Evolutionary conservation across 2,329 filamentous ascomycete genomes (phyloP).

Genomic region (Apiospora kogelbergensis): DNA sequence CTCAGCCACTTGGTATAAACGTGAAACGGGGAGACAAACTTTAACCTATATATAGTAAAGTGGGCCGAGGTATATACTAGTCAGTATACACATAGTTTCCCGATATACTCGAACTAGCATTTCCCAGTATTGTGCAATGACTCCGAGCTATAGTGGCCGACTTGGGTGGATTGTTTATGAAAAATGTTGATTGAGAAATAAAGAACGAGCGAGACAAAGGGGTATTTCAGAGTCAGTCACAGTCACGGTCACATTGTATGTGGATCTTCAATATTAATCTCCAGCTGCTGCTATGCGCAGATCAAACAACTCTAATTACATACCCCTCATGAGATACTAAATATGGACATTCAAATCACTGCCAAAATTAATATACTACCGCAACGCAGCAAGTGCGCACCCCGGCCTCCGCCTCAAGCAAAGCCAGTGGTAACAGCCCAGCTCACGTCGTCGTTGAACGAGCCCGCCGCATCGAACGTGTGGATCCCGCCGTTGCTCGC

Average conservation of each 20-base stretch:
- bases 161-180: too few relatives aligned
- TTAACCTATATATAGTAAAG: background rate
- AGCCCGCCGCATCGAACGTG: slow-evolving; percentile 46
- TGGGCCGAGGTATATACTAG: background rate
- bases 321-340: background rate
- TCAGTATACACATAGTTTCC: too few relatives aligned
- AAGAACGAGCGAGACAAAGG: too few relatives aligned
- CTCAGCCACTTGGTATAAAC: background rate
- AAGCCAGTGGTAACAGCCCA: slow-evolving; percentile 47
- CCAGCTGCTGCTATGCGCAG: background rate
- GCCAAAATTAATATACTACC: too few relatives aligned
- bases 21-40: background rate
- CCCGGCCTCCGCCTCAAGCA: slow-evolving; percentile 22
- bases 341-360: too few relatives aligned
- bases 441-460: slow-evolving; percentile 56
- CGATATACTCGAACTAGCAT: too few relatives aligned
- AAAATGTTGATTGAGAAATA: background rate
- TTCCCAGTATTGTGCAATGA: too few relatives aligned
- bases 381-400: too few relatives aligned
- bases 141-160: too few relatives aligned
- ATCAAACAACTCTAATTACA: background rate
- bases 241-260: background rate
- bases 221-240: background rate
- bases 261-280: background rate
- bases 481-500: slow-evolving; percentile 34